Conservation (phyloP, 768 basidiomycete genomes). For the Tephrocybe sp. region DNA sequence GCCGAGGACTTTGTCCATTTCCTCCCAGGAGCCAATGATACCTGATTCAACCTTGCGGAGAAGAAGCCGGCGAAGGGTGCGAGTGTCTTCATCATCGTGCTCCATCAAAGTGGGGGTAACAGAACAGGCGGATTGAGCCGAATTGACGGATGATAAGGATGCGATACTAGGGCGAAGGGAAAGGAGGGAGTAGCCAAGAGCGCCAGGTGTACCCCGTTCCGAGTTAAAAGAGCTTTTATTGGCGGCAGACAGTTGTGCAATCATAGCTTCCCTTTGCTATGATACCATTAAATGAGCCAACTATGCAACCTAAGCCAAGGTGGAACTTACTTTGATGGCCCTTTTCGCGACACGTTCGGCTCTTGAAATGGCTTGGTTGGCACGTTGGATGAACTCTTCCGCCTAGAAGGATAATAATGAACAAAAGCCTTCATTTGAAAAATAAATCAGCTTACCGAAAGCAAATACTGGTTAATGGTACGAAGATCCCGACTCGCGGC, state of each 20-base stretch:
- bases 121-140: conserved; percentile 42
- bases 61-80: conserved; percentile 59
- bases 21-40: conserved; percentile 54
- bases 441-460: conserved; percentile 40
- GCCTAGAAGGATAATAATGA: conserved; percentile 33
- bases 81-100: conserved; percentile 62
- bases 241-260: conserved; percentile 38
- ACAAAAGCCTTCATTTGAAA: conserved; percentile 6
- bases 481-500: conserved; percentile 56
- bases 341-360: conserved; percentile 55
- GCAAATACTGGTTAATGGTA: conserved; percentile 50
- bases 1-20: conserved; percentile 54
- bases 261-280: conserved; percentile 50
- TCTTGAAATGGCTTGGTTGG: conserved; percentile 54
- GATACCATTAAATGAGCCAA: conserved; percentile 6
- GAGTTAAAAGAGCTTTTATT: conserved; percentile 11
- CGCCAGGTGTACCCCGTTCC: conserved; percentile 22
- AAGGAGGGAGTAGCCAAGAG: conserved; percentile 31
- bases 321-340: conserved; percentile 47
- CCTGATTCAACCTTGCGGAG: conserved; percentile 63
- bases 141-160: conserved; percentile 41
- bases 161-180: conserved; percentile 37
- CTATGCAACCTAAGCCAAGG: not conserved
- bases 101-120: conserved; percentile 48
- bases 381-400: conserved; percentile 51